Conservation (phyloP, 768 basidiomycete genomes). For the Collybia mongolica region DNA sequence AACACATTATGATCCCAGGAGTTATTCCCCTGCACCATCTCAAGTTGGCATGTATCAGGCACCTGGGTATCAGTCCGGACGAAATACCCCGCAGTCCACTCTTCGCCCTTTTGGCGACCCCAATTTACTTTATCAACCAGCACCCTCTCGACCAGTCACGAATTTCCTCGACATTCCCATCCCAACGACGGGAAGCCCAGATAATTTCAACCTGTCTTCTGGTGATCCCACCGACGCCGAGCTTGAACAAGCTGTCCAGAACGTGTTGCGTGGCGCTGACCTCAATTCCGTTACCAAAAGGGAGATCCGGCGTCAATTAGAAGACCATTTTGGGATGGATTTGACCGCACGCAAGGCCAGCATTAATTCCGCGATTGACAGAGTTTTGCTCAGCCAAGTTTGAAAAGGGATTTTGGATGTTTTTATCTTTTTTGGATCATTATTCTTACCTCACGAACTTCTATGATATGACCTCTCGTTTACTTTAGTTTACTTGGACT, state of each 20-base stretch:
- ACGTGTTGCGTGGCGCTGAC: slow-evolving; percentile 75
- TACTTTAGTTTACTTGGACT: slow-evolving; percentile 10
- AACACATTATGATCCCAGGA: slow-evolving; percentile 78
- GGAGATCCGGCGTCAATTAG: slow-evolving; percentile 80
- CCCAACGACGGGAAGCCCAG: slow-evolving; percentile 51
- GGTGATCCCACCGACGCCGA: slow-evolving; percentile 64
- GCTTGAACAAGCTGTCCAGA: slow-evolving; percentile 72
- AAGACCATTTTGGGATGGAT: slow-evolving; percentile 79
- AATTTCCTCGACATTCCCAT: slow-evolving; percentile 77
- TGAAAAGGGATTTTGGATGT: slow-evolving; percentile 12
- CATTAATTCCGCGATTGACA: slow-evolving; percentile 80
- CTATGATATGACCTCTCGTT: slow-evolving; percentile 1
- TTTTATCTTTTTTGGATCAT: slow-evolving; percentile 11
- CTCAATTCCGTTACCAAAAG: slow-evolving; percentile 92
- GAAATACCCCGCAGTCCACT: slow-evolving; percentile 65
- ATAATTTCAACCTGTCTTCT: slow-evolving; percentile 42
- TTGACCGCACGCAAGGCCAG: slow-evolving; percentile 65
- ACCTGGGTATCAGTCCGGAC: slow-evolving; percentile 75
- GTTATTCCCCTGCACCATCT: slow-evolving; percentile 74
- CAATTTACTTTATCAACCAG: slow-evolving; percentile 51
- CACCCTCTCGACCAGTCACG: slow-evolving; percentile 68
- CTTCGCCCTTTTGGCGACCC: slow-evolving; percentile 28
- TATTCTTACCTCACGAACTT: slow-evolving; percentile 10
- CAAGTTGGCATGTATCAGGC: slow-evolving; percentile 61
- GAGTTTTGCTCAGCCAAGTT: slow-evolving; percentile 56